Evolutionary conservation across 2,329 filamentous ascomycete species (phyloP), one percentile per base, ranked within the genome.

Genomic region (Talaromyces piceae): DNA sequence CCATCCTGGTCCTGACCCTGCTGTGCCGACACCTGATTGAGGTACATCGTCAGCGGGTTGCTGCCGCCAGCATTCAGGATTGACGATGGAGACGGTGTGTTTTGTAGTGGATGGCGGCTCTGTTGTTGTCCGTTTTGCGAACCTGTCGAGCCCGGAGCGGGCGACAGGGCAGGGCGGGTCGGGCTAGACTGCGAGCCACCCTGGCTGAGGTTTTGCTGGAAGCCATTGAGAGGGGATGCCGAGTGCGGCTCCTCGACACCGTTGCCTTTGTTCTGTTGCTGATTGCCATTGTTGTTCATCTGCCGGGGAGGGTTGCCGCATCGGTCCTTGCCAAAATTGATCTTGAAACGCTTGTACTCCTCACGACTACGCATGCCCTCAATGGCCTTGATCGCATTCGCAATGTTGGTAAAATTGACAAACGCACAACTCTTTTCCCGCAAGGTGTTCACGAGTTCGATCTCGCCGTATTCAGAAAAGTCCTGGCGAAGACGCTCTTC

Each of bases 321-420:
- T 51, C 93, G 84, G 67, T 98, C 93, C 76, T 98, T 98, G 71
- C 93, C 93, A 67, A 98, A 98, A 76, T 98, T 98, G 69, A 98
- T 91, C 80, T 98, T 98, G 83, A 98, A 98, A 62, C 93, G 85
- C 72, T 84, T 88, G 78, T 98, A 98, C 65, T 98, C 93, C 41
- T 97, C 93, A 66, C 91, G 90, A 64, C 90, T 87, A 52, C 93
- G 84, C 58, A 98, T 84, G 20, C 91, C 93, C 72, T 98, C 93
- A 58, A 98, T 98, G 1, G 93, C 93, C 77, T 98, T 98, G 77
- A 98, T 98, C 47, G 93, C 93, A 62, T 98, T 98, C 66, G 93
- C 93, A 67, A 98, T 98, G 74, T 98, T 98, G 66, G 93, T 98
- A 70, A 98, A 98, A 75, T 98, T 98, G 68, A 98, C 93, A 67